Evolutionary conservation across 441 rosid species (phyloP), one percentile per base, ranked within the genome.

Genomic region (Gossypium aridum): DNA sequence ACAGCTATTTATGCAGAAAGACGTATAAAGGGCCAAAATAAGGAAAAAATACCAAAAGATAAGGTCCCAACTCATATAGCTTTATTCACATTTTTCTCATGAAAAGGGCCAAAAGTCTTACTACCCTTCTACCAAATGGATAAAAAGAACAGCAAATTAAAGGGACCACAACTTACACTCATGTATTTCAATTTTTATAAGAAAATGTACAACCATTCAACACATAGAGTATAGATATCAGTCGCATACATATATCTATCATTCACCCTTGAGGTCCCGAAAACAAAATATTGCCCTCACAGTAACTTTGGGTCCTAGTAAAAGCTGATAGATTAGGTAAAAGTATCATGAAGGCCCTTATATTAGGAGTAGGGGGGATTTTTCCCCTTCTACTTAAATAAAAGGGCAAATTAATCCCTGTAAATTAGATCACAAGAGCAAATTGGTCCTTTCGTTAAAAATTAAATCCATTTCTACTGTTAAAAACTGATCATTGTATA

Each of bases 21-120:
- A 14, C 49, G 28, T 64, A 55, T 72, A 10, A 62, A 63, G 56
- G 34, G 62, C 25, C 71, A 72, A 60, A 56, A n/a, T 54, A 6
- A 34, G 20, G 31, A 23, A 60, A 31, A 71, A 12, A 56, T 59
- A 64, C 22, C 51, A 64, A 71, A 74, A 28, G 19, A 34, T 43
- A 81, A 73, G 77, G 74, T 37, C 77, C 76, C 75, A 74, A 45
- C 6, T 2, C 56, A n/a, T 47, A n/a, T 1, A 47, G 64, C 62
- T 37, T 61, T 34, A 62, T 62, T 70, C 60, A 51, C 19, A 65
- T 51, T 68, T 68, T 68, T 53, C 43, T 47, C 2, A 16, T 37
- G 4, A 17, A 53, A 49, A 65, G 3, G 75, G 34, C 56, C 68
- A 51, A 60, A 70, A 20, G 67, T 19, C 23, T 23, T 20, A 51